Conservation (phyloP, 2,329 filamentous ascomycete genomes). For the Fonsecaea monophora region DNA sequence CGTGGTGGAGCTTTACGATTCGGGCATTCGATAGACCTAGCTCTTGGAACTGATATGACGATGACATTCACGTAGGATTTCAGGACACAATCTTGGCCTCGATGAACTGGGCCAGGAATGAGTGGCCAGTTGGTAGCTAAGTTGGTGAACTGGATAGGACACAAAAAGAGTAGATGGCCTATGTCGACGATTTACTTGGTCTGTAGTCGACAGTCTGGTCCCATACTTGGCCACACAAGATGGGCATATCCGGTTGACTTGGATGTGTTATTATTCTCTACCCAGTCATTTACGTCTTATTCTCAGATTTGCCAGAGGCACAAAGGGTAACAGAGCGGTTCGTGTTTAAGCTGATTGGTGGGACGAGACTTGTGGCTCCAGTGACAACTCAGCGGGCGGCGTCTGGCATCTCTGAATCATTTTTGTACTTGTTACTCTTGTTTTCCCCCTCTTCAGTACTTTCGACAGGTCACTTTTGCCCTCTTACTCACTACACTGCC, state of each 20-base stretch:
- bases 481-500: background rate
- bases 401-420: background rate
- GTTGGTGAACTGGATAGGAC: background rate
- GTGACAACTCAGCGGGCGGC: conserved; percentile 21
- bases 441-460: conserved; percentile 9
- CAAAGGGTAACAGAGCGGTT: background rate
- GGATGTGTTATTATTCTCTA: too few relatives aligned
- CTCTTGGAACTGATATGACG: background rate
- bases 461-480: conserved; percentile 3
- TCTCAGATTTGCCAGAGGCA: too few relatives aligned
- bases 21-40: background rate
- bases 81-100: background rate
- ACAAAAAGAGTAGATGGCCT: background rate
- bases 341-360: conserved; percentile 12
- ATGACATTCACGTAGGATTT: background rate
- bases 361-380: conserved; percentile 4
- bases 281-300: too few relatives aligned
- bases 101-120: background rate
- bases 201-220: too few relatives aligned
- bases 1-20: conserved; percentile 3
- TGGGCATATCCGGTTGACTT: too few relatives aligned
- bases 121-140: background rate
- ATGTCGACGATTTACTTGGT: too few relatives aligned
- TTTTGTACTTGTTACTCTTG: conserved; percentile 8
- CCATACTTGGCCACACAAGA: too few relatives aligned